Evolutionary conservation across 202 grass and related monocot species (phyloP), one percentile per base, ranked within the genome.

Genomic region (Bolboschoenoplectus hybrid): DNA sequence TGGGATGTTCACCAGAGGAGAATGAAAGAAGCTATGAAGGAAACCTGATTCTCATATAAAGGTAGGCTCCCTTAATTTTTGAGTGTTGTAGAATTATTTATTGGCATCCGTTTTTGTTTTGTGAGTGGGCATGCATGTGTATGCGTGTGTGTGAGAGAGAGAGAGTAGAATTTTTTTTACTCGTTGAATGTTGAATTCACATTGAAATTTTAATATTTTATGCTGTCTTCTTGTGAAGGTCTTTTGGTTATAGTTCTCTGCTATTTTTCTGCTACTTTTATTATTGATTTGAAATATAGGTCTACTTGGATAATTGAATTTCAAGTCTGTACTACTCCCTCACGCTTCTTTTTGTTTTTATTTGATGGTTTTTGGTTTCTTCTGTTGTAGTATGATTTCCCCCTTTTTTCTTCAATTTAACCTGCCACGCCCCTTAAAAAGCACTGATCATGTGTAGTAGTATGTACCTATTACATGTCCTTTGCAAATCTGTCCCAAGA

Each of bases 1-100:
- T 99, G 97, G 97, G 97, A 99, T 58, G 97, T 99, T 81, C 97
- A 97, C 86, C 97, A 99, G 74, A 84, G 97, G 86, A 94, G 93
- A 90, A 94, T 74, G 79, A 99, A 94, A 79, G 92, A 94, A 70
- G 83, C 75, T 80, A 9, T 67, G 19, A 91, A 91, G 58, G 93
- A 95, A 85, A 83, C 85, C 41, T 92, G 80, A 94, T 94, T 56
- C 11, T n/a, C 66, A 74, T 74, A 5, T 74, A 5, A 74, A 51
- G 72, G 75, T 80, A 43, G 34, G 14, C 32, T 80, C 16, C 7
- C 36, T 80, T 80, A 20, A 60, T 20, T 64, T 78, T 14, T 44
- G 7, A 12, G 3, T 81, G 56, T 46, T 81, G 70, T 81, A 81
- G 34, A 44, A 62, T 67, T 82, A 65, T 49, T 62, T 67, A 38